Evolutionary conservation across 108 stramenopile species (phyloP).

Genomic region (Chaetoceros muelleri): DNA sequence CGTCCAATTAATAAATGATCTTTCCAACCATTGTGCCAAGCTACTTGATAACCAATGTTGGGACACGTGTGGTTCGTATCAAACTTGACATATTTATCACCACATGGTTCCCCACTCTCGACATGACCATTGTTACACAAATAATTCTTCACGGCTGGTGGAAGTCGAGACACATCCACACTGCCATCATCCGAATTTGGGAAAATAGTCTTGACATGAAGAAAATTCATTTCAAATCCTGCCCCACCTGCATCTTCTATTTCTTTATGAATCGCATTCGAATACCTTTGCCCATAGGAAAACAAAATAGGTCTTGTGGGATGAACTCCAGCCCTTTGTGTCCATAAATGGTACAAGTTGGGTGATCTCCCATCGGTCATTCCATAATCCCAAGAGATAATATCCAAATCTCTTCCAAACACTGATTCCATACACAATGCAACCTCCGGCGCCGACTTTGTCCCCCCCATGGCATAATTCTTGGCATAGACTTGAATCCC

Average conservation of each 20-base stretch:
- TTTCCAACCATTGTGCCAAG: background rate
- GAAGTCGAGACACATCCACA: slow-evolving; percentile 4
- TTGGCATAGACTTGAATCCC: slow-evolving; percentile 54
- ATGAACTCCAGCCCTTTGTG: slow-evolving; percentile 12
- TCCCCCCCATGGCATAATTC: slow-evolving; percentile 70
- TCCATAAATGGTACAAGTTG: background rate
- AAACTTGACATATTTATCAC: background rate
- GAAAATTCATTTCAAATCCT: slow-evolving; percentile 18
- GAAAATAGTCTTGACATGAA: slow-evolving; percentile 11
- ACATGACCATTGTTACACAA: background rate
- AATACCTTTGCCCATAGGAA: slow-evolving; percentile 6
- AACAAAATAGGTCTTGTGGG: slow-evolving; percentile 19
- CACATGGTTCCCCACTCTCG: background rate
- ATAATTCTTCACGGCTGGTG: background rate
- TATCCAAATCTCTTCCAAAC: slow-evolving; percentile 57
- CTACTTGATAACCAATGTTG: background rate
- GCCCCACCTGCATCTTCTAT: background rate
- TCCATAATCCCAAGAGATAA: slow-evolving; percentile 52
- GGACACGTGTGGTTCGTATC: background rate
- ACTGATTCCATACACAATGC: slow-evolving; percentile 47
- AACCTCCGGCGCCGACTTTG: slow-evolving; percentile 33
- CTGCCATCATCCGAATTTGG: slow-evolving; percentile 14
- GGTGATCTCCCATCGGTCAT: slow-evolving; percentile 27
- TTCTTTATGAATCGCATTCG: background rate
- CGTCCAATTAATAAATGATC: background rate